Percentiles rank a stretch among this genome's conserved stretches.
phyloP scores from a whole-genome alignment of 306 rosid genomes.

The Psophocarpus tetragonolobus region DNA sequence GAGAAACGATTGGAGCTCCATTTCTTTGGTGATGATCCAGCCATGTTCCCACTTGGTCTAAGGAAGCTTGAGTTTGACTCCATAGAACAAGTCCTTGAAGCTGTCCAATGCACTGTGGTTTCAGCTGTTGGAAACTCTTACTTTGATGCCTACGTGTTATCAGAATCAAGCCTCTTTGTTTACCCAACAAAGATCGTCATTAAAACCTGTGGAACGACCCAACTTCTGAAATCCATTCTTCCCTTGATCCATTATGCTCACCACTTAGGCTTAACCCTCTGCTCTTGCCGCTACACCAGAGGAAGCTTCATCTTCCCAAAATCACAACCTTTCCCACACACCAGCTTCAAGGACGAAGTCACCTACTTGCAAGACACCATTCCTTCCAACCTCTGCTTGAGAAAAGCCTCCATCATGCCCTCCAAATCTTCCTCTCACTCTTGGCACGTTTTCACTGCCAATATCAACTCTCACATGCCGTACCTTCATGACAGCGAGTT shows the following conservation, averaged over 20 bases:
- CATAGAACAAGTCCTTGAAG: slow-evolving; percentile 62
- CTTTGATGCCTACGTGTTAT: slow-evolving; percentile 86
- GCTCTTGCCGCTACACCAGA: slow-evolving; percentile 80
- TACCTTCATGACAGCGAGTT: slow-evolving; percentile 27
- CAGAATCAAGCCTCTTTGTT: slow-evolving; percentile 95
- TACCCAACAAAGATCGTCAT: slow-evolving; percentile 93
- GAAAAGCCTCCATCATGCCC: slow-evolving; percentile 91
- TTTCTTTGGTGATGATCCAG: slow-evolving; percentile 82
- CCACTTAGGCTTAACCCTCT: slow-evolving; percentile 58
- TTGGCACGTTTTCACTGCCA: slow-evolving; percentile 92
- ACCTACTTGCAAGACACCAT: slow-evolving; percentile 58
- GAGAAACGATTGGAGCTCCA: slow-evolving; percentile 93
- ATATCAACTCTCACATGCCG: background rate
- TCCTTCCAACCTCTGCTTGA: slow-evolving; percentile 62
- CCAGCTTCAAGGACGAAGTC: slow-evolving; percentile 84
- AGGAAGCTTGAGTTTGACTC: slow-evolving; percentile 66
- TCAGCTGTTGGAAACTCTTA: slow-evolving; percentile 83
- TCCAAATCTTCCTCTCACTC: slow-evolving; percentile 71
- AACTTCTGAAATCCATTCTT: slow-evolving; percentile 80
- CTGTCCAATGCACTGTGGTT: slow-evolving; percentile 90
- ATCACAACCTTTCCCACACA: slow-evolving; percentile 84
- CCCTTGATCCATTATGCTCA: slow-evolving; percentile 75
- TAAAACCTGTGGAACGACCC: slow-evolving; percentile 99
- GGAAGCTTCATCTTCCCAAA: slow-evolving; percentile 89
- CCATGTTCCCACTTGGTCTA: slow-evolving; percentile 52